phyloP scores from a whole-genome alignment of 768 basidiomycete genomes.

The Dioszegia aurantiaca region DNA sequence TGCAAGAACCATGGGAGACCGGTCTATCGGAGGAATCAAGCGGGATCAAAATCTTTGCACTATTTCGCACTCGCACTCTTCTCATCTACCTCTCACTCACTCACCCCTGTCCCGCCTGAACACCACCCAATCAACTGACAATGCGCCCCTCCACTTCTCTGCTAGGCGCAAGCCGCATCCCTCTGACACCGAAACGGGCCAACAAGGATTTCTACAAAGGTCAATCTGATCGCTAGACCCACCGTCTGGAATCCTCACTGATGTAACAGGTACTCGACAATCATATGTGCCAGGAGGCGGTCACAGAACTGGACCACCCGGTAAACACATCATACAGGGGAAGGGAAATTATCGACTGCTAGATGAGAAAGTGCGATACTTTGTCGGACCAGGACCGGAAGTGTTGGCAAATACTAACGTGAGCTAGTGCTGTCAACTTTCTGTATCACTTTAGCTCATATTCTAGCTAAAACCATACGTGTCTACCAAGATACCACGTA shows the following conservation, averaged over 20 bases:
- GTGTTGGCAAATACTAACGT: conserved; percentile 39
- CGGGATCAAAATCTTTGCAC: conserved; percentile 9
- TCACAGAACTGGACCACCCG: conserved; percentile 81
- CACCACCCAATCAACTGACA: not conserved
- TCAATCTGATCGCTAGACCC: conserved; percentile 41
- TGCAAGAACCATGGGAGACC: not conserved
- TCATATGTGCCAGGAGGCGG: conserved; percentile 73
- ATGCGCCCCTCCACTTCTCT: conserved; percentile 44
- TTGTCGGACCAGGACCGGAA: conserved; percentile 64
- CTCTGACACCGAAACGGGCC: conserved; percentile 78
- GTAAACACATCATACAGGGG: conserved; percentile 73
- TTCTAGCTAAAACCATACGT: conserved; percentile 25
- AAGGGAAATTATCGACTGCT: conserved; percentile 72
- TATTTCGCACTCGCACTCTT: not conserved
- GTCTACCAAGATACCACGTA: conserved; percentile 1
- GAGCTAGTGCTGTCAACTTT: too few relatives aligned
- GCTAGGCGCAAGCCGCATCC: conserved; percentile 65
- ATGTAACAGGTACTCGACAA: conserved; percentile 69
- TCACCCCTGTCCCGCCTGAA: not conserved
- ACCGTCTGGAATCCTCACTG: not conserved
- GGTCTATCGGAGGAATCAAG: not conserved
- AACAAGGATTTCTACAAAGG: conserved; percentile 99
- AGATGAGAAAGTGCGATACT: conserved; percentile 78
- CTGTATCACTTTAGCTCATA: conserved; percentile 13
- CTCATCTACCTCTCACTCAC: not conserved